A percentile compares a stretch with the other conserved stretches of the same genome.
These are phyloP conservation scores for Cyberlindnera veronae DNA, from an alignment of 805 yeast species.

Conservation along the genomic window DNA sequence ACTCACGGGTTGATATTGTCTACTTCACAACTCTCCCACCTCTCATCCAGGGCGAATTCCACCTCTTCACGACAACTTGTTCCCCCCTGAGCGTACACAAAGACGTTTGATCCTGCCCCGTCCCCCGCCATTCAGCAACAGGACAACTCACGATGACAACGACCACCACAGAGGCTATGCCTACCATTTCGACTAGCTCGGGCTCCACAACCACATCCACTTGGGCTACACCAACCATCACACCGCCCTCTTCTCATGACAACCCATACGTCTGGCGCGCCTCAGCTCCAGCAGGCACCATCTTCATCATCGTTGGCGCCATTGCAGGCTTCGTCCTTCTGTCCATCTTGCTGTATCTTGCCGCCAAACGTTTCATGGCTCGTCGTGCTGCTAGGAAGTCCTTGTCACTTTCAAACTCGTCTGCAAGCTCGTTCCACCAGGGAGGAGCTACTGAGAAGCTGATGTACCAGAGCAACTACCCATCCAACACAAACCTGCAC, in stretches of 20 bases:
- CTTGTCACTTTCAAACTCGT: slow-evolving; percentile 25
- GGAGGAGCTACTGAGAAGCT: slow-evolving; percentile 15
- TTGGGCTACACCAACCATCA: slow-evolving; percentile 32
- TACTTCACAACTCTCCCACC: too few species aligned
- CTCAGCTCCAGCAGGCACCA: slow-evolving; percentile 66
- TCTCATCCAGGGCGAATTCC: too few species aligned
- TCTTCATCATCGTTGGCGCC: slow-evolving; percentile 78
- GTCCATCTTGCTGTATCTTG: slow-evolving; percentile 49
- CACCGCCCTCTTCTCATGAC: slow-evolving; percentile 50
- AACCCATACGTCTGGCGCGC: slow-evolving; percentile 64
- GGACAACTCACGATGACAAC: background rate
- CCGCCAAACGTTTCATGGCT: slow-evolving; percentile 45
- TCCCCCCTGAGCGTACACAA: background rate
- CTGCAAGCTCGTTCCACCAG: slow-evolving; percentile 15
- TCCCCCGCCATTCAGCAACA: background rate
- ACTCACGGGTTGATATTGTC: too few species aligned
- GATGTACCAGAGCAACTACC: background rate
- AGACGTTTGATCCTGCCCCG: background rate
- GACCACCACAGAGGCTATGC: slow-evolving; percentile 9
- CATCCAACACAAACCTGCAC: slow-evolving; percentile 10
- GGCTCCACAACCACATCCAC: slow-evolving; percentile 16
- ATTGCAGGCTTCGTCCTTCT: slow-evolving; percentile 57
- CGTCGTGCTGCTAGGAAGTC: slow-evolving; percentile 49
- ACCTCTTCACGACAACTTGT: too few species aligned
- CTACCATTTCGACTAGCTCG: slow-evolving; percentile 12